phyloP scores from a whole-genome alignment of 2,329 filamentous ascomycete species.

The Scedosporium apiospermum region DNA sequence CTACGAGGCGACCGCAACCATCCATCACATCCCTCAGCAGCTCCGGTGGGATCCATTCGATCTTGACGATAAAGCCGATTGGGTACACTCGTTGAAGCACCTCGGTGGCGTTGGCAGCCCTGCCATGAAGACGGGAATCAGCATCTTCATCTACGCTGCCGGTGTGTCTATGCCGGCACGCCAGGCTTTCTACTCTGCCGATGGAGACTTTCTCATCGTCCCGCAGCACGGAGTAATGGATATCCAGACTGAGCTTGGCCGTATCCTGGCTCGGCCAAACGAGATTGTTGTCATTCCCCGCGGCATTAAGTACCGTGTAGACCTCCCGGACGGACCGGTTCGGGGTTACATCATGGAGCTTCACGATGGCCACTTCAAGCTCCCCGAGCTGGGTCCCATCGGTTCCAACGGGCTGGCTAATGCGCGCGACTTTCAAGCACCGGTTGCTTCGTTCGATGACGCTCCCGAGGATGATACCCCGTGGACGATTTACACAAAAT shows the following conservation, averaged over 20 bases:
- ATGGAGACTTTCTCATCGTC: constrained; percentile 67
- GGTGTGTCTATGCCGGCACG: constrained; percentile 60
- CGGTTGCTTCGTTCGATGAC: constrained; percentile 54
- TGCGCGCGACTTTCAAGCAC: constrained; percentile 60
- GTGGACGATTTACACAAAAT: constrained; percentile 49
- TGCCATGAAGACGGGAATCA: constrained; percentile 63
- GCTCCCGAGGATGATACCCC: constrained; percentile 30
- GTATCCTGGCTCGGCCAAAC: constrained; percentile 57
- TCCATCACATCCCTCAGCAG: constrained; percentile 72
- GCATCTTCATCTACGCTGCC: constrained; percentile 67
- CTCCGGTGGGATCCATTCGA: constrained; percentile 72
- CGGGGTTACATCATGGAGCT: constrained; percentile 63
- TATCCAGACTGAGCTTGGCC: constrained; percentile 63
- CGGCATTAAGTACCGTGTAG: constrained; percentile 59
- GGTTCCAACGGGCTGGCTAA: constrained; percentile 61
- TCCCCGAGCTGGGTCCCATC: constrained; percentile 60
- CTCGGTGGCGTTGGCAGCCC: constrained; percentile 71
- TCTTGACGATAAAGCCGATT: constrained; percentile 42
- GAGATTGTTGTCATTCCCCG: constrained; percentile 65
- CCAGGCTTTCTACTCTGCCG: constrained; percentile 69
- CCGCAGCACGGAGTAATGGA: constrained; percentile 61
- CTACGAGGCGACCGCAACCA: constrained; percentile 24
- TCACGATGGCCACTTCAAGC: constrained; percentile 56
- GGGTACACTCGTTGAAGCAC: constrained; percentile 48
- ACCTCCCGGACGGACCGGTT: constrained; percentile 45